A percentile compares a stretch with the other conserved stretches of the same genome.
Conservation (phyloP, 257 asterid species). For the Catharanthus roseus region DNA sequence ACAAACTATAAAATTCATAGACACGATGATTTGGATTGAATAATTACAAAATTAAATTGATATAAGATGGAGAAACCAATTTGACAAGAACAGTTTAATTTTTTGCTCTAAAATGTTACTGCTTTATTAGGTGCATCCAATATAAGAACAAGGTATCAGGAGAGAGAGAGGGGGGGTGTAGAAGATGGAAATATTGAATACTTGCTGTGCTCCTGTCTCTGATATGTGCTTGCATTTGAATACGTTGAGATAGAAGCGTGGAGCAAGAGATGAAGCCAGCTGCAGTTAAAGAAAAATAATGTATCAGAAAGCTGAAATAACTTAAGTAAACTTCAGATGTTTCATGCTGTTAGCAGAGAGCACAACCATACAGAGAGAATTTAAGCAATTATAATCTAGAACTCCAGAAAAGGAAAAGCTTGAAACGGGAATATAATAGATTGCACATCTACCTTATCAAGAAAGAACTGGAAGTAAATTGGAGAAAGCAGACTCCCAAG, state of each 20-base stretch:
- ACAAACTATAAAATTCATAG: background rate
- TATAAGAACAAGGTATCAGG: background rate
- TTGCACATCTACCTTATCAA: conserved; percentile 53
- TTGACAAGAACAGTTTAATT: background rate
- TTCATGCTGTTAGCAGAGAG: no score
- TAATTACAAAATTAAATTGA: background rate
- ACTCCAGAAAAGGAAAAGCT: no score
- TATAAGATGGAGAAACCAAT: background rate
- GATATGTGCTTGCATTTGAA: no score
- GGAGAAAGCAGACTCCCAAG: conserved; percentile 95
- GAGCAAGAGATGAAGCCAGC: no score
- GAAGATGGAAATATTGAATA: conserved; percentile 22
- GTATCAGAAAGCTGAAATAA: no score
- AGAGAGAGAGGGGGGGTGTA: no score
- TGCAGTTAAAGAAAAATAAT: no score
- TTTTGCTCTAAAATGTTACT: background rate
- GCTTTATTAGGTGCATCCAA: background rate
- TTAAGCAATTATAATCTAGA: background rate
- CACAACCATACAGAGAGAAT: background rate
- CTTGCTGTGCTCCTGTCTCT: conserved; percentile 45
- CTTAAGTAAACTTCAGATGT: no score
- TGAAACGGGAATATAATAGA: background rate
- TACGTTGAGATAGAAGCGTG: no score
- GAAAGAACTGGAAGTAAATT: conserved; percentile 87
- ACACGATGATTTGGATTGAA: background rate